Percentiles rank a stretch among this genome's conserved stretches.
phyloP scores from a whole-genome alignment of 345 rosid species.

The Chamaenerion angustifolium region DNA sequence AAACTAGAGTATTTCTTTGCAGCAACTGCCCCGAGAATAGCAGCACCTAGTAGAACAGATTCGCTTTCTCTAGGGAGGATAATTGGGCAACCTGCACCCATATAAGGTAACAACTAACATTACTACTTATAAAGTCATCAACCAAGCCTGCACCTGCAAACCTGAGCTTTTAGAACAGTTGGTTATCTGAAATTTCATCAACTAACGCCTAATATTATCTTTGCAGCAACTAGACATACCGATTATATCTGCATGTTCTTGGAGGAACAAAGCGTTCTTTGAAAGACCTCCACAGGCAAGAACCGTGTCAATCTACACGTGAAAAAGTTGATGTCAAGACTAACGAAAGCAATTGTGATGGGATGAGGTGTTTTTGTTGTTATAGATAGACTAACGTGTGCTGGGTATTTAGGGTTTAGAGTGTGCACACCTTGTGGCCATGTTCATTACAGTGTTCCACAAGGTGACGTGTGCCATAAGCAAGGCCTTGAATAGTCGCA shows the following conservation, averaged over 20 bases:
- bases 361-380: too few relatives aligned
- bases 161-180: too few relatives aligned
- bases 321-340: background rate
- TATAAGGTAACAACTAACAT: too few relatives aligned
- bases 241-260: conserved; percentile 73
- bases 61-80: conserved; percentile 85
- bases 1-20: conserved; percentile 55
- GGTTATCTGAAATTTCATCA: too few relatives aligned
- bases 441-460: conserved; percentile 84
- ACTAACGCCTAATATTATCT: too few relatives aligned
- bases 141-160: too few relatives aligned
- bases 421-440: conserved; percentile 65
- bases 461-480: conserved; percentile 88
- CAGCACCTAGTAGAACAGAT: conserved; percentile 83
- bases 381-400: too few relatives aligned
- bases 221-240: conserved; percentile 25
- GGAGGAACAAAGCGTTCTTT: conserved; percentile 58
- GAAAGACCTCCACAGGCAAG: conserved; percentile 90
- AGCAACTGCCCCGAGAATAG: conserved; percentile 88
- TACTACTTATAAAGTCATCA: too few relatives aligned
- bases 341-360: too few relatives aligned
- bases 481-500: conserved; percentile 72
- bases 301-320: conserved; percentile 57
- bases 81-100: conserved; percentile 60
- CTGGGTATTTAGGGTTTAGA: too few relatives aligned